Conservation (phyloP, 805 yeast species). For the Saturnispora diversa region DNA sequence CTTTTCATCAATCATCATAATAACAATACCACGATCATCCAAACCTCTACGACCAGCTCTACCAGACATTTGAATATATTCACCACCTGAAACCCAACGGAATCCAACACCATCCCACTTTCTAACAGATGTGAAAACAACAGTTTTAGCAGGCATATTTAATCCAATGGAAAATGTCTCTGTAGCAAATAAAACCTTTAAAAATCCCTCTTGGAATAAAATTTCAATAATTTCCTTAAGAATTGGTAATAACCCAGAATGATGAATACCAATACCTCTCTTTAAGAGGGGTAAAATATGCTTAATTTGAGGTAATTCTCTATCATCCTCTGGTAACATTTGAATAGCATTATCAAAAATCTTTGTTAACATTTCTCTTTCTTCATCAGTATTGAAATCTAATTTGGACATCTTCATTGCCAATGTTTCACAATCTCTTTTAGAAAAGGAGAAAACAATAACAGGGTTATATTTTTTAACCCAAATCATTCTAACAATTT, state of each 20-base stretch:
- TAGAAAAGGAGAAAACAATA: slow-evolving; percentile 95
- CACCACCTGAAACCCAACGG: slow-evolving; percentile 99
- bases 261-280: slow-evolving; percentile 97
- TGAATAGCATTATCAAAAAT: slow-evolving; percentile 87
- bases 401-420: slow-evolving; percentile 94
- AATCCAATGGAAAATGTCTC: slow-evolving; percentile 97
- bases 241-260: slow-evolving; percentile 87
- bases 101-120: slow-evolving; percentile 98
- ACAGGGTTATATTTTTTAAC: slow-evolving; percentile 94
- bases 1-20: slow-evolving; percentile 98
- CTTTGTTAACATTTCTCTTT: slow-evolving; percentile 81
- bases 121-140: slow-evolving; percentile 93
- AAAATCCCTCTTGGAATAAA: slow-evolving; percentile 90
- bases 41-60: slow-evolving; percentile 99
- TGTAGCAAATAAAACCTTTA: slow-evolving; percentile 93
- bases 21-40: slow-evolving; percentile 98
- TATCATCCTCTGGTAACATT: slow-evolving; percentile 81
- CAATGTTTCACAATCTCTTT: slow-evolving; percentile 90
- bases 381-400: slow-evolving; percentile 91
- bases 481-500: slow-evolving; percentile 97
- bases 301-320: slow-evolving; percentile 89
- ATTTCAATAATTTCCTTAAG: slow-evolving; percentile 93
- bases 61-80: slow-evolving; percentile 98
- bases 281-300: slow-evolving; percentile 80
- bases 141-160: slow-evolving; percentile 99